Evolutionary conservation across 2,329 filamentous ascomycete genomes (phyloP).

Genomic region (Hypoxylon sp.): DNA sequence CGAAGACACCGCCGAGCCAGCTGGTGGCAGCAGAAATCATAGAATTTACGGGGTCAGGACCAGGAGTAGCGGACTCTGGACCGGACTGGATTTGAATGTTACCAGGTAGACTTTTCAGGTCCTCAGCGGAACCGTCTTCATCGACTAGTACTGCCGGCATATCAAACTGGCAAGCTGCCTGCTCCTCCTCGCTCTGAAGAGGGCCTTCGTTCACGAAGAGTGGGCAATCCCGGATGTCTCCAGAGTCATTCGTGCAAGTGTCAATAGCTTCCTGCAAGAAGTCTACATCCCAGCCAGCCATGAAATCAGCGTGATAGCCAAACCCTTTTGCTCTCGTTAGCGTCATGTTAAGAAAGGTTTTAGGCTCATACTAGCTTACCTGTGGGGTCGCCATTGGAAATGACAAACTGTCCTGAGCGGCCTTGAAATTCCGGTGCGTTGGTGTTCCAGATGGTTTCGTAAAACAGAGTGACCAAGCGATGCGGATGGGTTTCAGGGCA

Average conservation of each 20-base stretch:
- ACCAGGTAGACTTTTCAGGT: constrained; percentile 74
- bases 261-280: constrained; percentile 80
- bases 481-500: constrained; percentile 78
- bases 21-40: constrained; percentile 41
- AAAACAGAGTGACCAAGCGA: constrained; percentile 82
- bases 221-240: constrained; percentile 78
- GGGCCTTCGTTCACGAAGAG: constrained; percentile 69
- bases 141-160: constrained; percentile 65
- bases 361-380: constrained; percentile 60
- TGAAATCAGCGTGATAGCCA: constrained; percentile 85
- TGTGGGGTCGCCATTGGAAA: constrained; percentile 83
- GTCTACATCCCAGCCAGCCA: constrained; percentile 79
- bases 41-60: constrained; percentile 25
- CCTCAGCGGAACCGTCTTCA: constrained; percentile 63
- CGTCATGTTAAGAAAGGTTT: not conserved
- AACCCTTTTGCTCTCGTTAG: constrained; percentile 64
- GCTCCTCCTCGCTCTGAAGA: constrained; percentile 70
- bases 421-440: constrained; percentile 67
- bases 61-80: constrained; percentile 46
- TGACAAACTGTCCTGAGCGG: constrained; percentile 76
- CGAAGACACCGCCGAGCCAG: constrained; percentile 38
- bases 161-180: constrained; percentile 72
- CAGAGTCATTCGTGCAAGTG: constrained; percentile 78
- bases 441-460: constrained; percentile 87
- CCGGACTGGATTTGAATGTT: constrained; percentile 62